phyloP scores from a whole-genome alignment of 257 asterid genomes.

The Leptodermis oblonga region DNA sequence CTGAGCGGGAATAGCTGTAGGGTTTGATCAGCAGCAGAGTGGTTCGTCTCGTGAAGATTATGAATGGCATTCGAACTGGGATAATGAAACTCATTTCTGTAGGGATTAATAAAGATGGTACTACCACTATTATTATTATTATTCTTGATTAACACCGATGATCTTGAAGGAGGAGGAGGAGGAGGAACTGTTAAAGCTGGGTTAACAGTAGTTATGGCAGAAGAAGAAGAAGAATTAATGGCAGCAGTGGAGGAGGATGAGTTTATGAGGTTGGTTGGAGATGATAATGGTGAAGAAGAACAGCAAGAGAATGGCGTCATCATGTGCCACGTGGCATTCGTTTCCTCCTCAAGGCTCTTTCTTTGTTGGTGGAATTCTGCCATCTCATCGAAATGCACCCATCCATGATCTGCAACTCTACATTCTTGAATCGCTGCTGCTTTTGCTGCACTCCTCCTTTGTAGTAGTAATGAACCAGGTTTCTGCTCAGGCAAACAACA shows the following conservation, averaged over 20 bases:
- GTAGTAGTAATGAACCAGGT: constrained; percentile 31
- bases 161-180: constrained; percentile 3
- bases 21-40: constrained; percentile 35
- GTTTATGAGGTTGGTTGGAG: constrained; percentile 31
- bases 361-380: constrained; percentile 33
- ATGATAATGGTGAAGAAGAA: constrained; percentile 28
- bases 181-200: constrained; percentile 12
- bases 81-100: background rate
- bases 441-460: constrained; percentile 37
- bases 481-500: too few species aligned
- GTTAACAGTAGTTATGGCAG: constrained; percentile 20
- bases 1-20: constrained; percentile 75
- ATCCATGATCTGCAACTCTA: constrained; percentile 59
- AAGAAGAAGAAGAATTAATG: too few species aligned
- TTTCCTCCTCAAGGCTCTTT: constrained; percentile 32
- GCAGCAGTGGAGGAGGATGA: constrained; percentile 5
- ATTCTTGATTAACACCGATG: constrained; percentile 16
- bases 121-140: background rate
- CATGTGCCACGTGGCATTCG: constrained; percentile 82
- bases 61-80: background rate
- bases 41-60: background rate
- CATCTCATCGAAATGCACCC: constrained; percentile 57
- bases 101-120: constrained; percentile 31
- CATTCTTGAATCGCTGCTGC: constrained; percentile 46
- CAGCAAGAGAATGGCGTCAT: constrained; percentile 52